Conservation (phyloP, 768 basidiomycete genomes). For the Russula virescens region DNA sequence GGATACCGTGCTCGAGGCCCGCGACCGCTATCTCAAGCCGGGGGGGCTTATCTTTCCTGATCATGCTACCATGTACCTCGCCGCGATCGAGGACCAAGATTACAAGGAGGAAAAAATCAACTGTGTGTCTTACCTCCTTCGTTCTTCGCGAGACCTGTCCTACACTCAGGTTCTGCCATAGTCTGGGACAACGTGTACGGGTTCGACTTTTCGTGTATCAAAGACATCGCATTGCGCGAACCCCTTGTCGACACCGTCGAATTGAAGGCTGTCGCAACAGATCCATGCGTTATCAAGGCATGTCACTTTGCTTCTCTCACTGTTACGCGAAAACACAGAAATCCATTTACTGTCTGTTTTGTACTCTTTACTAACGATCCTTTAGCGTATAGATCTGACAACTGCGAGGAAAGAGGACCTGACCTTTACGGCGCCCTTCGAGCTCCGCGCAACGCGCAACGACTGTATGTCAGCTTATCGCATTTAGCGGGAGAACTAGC, state of each 20-base stretch:
- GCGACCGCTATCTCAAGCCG: conserved; percentile 93
- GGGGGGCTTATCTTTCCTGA: conserved; percentile 95
- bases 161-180: conserved; percentile 31
- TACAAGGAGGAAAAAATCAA: conserved; percentile 99
- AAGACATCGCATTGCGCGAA: conserved; percentile 94
- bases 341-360: neutral
- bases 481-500: neutral
- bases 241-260: conserved; percentile 99
- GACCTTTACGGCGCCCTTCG: conserved; percentile 75
- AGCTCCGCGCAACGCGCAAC: conserved; percentile 74
- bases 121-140: conserved; percentile 54
- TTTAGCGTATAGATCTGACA: conserved; percentile 78
- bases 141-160: neutral
- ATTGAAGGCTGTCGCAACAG: conserved; percentile 88
- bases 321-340: neutral
- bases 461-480: conserved; percentile 61
- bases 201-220: conserved; percentile 99
- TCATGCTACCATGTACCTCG: conserved; percentile 84
- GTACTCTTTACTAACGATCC: conserved; percentile 7
- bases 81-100: conserved; percentile 98
- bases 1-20: conserved; percentile 93
- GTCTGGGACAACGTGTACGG: conserved; percentile 99
- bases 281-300: conserved; percentile 87
- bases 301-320: conserved; percentile 17
- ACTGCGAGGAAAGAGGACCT: conserved; percentile 96